Evolutionary conservation across 2,329 filamentous ascomycete genomes (phyloP).

Genomic region (Epichloe uncinata): DNA sequence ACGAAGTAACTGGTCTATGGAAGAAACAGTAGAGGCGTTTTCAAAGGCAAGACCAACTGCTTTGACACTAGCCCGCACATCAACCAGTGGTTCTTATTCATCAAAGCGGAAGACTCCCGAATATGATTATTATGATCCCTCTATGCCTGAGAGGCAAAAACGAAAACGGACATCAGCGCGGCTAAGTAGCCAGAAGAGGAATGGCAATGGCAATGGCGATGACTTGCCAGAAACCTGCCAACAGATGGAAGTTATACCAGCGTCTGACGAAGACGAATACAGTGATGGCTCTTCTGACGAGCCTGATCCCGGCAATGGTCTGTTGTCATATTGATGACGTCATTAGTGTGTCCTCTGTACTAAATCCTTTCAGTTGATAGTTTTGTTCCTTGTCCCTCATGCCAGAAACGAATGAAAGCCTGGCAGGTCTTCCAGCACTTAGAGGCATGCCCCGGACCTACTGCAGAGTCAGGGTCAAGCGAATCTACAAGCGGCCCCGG

Average conservation of each 20-base stretch:
- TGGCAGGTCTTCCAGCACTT: conserved; percentile 68
- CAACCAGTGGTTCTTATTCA: conserved; percentile 1
- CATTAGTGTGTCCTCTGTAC: neutral
- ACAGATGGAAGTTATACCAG: neutral
- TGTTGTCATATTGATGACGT: conserved; percentile 8
- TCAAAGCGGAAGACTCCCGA: conserved; percentile 39
- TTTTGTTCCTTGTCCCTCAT: conserved; percentile 74
- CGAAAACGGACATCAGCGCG: conserved; percentile 39
- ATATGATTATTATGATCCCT: conserved; percentile 16
- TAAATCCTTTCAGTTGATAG: conserved; percentile 45
- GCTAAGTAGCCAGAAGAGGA: conserved; percentile 28
- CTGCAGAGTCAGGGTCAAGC: conserved; percentile 1
- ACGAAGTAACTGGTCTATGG: conserved; percentile 69
- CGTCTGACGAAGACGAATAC: conserved; percentile 9
- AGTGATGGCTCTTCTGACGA: conserved; percentile 17
- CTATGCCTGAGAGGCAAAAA: conserved; percentile 27
- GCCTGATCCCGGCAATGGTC: conserved; percentile 15
- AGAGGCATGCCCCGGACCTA: conserved; percentile 44
- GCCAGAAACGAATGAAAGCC: conserved; percentile 65
- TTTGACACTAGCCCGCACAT: conserved; percentile 47
- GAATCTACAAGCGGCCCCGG: conserved; percentile 12
- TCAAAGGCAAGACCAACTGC: conserved; percentile 47
- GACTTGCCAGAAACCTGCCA: neutral
- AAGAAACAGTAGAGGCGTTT: conserved; percentile 76
- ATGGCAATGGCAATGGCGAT: conserved; percentile 13